Evolutionary conservation across 495 filamentous ascomycete genomes (phyloP), one percentile per base, ranked within the genome.

Genomic region (Daldinia childiae): DNA sequence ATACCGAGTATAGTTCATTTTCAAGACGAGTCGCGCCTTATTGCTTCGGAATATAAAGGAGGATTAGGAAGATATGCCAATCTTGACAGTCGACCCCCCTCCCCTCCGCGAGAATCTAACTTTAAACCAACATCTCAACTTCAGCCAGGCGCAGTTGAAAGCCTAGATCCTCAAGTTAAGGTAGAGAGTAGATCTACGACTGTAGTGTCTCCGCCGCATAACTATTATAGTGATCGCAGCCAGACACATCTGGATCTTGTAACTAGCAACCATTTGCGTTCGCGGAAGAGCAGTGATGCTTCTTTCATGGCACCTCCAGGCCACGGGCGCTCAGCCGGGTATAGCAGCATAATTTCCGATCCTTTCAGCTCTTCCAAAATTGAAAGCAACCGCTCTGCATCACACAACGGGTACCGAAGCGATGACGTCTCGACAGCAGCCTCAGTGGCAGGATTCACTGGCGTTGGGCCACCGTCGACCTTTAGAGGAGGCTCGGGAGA

Each of bases 1-100:
- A 75, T 21, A 66, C 69, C 43, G 74, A 61, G 29, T 21, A 11
- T 62, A 89, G 88, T 90, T 6, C 74, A 84, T 58, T 97, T 99
- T 69, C 86, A 91, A 68, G 95, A 98, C 75, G 94, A 98, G 71
- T 97, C 94, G 27, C 87, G 95, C 34, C 85, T 91, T 51, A 97
- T 98, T 75, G 95, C 95, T 7, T 94, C 92, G 0, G 93, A 97
- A 78, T 99, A 99, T 79, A 86, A 90, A 55, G 94, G 93, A 6
- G 95, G 95, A 0, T 79, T 91, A 50, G 86, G 87, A 66, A 87
- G 87, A 72, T 99, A 99, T 81, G 84, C 89, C 39, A 84, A 84
- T 11, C 76, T 88, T 48, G 81, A 82, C 21, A 78, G 79, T 26
- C 77, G 69, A 14, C 30, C 65, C 27, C 55, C 60, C 34, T 74